Evolutionary conservation across 2,329 filamentous ascomycete species (phyloP).

Genomic region (Rhinocladiella similis): DNA sequence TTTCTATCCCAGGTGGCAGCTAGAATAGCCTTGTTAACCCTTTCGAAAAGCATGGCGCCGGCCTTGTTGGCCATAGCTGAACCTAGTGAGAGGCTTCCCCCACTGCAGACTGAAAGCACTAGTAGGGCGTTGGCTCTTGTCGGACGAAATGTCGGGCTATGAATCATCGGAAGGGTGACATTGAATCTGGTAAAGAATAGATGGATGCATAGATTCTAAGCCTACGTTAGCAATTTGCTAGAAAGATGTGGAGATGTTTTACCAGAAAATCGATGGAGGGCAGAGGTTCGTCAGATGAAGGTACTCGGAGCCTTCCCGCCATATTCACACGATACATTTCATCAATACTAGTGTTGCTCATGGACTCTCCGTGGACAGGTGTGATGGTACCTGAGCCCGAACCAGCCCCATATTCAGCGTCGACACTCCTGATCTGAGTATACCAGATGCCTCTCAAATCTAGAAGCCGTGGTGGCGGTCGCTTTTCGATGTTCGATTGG

Average conservation of each 20-base stretch:
- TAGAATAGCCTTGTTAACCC: constrained; percentile 31
- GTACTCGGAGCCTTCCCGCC: neutral
- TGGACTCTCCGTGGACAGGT: neutral
- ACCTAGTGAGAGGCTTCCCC: constrained; percentile 31
- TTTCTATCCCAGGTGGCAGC: constrained; percentile 19
- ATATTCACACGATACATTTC: constrained; percentile 8
- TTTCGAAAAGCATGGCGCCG: constrained; percentile 31
- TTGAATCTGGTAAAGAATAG: constrained; percentile 30
- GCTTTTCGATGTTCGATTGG: neutral
- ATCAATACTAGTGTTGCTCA: constrained; percentile 9
- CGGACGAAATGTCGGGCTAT: constrained; percentile 30
- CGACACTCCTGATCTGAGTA: constrained; percentile 1
- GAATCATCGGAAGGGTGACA: constrained; percentile 29
- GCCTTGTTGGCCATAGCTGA: constrained; percentile 22
- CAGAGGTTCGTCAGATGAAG: constrained; percentile 3
- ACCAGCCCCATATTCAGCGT: constrained; percentile 3
- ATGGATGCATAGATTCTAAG: constrained; percentile 29
- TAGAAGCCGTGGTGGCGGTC: neutral
- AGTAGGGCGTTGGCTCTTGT: constrained; percentile 27
- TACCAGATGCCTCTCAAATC: constrained; percentile 13
- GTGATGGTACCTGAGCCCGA: constrained; percentile 5
- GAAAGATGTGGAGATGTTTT: neutral
- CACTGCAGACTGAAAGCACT: constrained; percentile 32
- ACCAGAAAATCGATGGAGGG: constrained; percentile 7
- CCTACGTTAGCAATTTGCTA: neutral